Percentiles rank a stretch among this genome's conserved stretches.
phyloP scores from a whole-genome alignment of 371 early-diverging fungal species.

The Circinella umbellata region DNA sequence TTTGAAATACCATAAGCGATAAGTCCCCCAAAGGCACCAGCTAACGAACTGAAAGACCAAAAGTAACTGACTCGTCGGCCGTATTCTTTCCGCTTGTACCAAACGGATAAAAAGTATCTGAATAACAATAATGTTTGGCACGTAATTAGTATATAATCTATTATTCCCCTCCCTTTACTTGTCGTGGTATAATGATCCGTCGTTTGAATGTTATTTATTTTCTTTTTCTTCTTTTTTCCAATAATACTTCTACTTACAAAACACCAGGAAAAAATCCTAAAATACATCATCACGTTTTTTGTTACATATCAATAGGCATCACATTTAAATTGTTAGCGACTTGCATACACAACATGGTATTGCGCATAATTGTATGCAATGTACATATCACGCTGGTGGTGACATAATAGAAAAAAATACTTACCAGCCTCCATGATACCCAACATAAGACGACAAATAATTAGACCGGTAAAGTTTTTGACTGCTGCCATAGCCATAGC shows the following conservation, averaged over 20 bases:
- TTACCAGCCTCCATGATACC: conserved; percentile 31
- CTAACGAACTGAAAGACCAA: conserved; percentile 47
- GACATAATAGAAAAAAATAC: neutral
- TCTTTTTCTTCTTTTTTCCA: neutral
- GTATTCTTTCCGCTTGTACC: conserved; percentile 50
- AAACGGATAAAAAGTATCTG: conserved; percentile 40
- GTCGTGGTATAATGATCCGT: too few relatives aligned
- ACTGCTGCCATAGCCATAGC: conserved; percentile 30
- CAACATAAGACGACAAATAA: conserved; percentile 18
- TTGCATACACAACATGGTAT: neutral
- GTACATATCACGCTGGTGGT: too few relatives aligned
- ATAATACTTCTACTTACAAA: conserved; percentile 26
- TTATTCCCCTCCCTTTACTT: too few relatives aligned
- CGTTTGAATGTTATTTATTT: too few relatives aligned
- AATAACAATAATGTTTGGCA: neutral
- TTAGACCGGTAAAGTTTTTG: conserved; percentile 26
- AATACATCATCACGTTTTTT: too few relatives aligned
- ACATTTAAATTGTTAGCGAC: neutral
- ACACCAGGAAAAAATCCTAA: conserved; percentile 37
- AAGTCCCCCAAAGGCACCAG: conserved; percentile 50
- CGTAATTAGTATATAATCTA: too few relatives aligned
- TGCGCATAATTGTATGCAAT: too few relatives aligned
- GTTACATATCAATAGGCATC: too few relatives aligned
- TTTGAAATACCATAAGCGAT: conserved; percentile 41
- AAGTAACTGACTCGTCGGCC: conserved; percentile 47